These are phyloP conservation scores for Epichloe uncinata DNA, from an alignment of 2,329 filamentous ascomycete genomes.

Conservation along the genomic window DNA sequence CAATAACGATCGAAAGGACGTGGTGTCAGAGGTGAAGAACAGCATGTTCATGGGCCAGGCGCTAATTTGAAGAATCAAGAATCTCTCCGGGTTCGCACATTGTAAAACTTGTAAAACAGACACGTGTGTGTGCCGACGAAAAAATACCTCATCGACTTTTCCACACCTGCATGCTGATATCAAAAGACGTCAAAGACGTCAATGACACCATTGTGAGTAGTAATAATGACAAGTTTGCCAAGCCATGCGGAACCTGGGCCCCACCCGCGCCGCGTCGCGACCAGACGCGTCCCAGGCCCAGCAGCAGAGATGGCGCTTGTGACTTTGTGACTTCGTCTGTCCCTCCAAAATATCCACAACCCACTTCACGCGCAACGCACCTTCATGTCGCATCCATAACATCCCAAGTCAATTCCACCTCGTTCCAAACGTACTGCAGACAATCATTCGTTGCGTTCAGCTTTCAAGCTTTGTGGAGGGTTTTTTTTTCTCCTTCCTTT, in stretches of 20 bases:
- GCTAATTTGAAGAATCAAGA: slow-evolving; percentile 41
- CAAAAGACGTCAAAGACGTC: background rate
- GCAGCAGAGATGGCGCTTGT: slow-evolving; percentile 1
- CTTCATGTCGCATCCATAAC: background rate
- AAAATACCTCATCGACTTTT: too few relatives aligned
- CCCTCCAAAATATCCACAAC: slow-evolving; percentile 5
- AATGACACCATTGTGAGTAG: background rate
- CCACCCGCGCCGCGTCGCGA: slow-evolving; percentile 12
- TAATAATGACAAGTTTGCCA: too few relatives aligned
- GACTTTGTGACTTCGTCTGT: slow-evolving; percentile 11
- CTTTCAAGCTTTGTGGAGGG: too few relatives aligned
- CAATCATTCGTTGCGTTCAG: too few relatives aligned
- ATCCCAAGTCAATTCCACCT: background rate
- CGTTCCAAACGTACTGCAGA: background rate
- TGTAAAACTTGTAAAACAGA: slow-evolving; percentile 33
- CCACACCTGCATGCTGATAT: too few relatives aligned
- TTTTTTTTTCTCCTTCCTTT: too few relatives aligned
- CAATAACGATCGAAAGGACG: slow-evolving; percentile 75
- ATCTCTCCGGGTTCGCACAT: too few relatives aligned
- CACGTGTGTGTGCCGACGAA: too few relatives aligned
- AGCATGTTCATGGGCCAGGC: slow-evolving; percentile 77
- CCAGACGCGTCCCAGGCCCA: slow-evolving; percentile 13
- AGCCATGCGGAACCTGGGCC: too few relatives aligned
- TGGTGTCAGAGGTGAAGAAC: slow-evolving; percentile 83
- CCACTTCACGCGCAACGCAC: background rate